Conservation (phyloP, 75 land plant genomes). For the Azolla pinnata region DNA sequence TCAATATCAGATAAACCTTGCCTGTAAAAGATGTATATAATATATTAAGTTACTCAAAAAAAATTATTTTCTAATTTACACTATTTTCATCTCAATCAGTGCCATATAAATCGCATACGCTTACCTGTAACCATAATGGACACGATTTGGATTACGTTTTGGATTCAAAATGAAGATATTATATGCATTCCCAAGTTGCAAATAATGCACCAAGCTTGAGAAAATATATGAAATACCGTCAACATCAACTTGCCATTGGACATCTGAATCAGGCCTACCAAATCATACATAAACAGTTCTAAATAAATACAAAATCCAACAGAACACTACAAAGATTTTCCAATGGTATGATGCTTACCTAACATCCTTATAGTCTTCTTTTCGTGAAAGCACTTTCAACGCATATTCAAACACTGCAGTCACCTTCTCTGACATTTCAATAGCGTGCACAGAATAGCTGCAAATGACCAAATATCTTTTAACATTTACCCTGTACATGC, state of each 20-base stretch:
- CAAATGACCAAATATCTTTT: constrained; percentile 11
- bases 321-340: neutral
- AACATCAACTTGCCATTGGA: constrained; percentile 85
- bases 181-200: constrained; percentile 70
- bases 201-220: constrained; percentile 63
- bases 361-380: constrained; percentile 45
- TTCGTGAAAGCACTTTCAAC: constrained; percentile 60
- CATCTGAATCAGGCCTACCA: constrained; percentile 46
- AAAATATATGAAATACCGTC: constrained; percentile 70
- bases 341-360: constrained; percentile 28
- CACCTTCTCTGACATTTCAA: constrained; percentile 77
- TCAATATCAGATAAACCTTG: constrained; percentile 64
- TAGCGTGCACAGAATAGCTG: constrained; percentile 96
- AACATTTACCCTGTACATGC: neutral
- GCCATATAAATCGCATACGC: neutral
- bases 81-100: neutral
- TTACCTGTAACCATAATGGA: constrained; percentile 74
- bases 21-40: constrained; percentile 23
- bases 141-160: constrained; percentile 32
- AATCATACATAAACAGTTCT: too few species aligned
- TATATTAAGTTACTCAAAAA: neutral
- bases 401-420: constrained; percentile 79
- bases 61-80: neutral
- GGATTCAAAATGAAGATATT: constrained; percentile 84
- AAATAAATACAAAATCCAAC: neutral